A percentile compares a stretch with the other conserved stretches of the same genome.
phyloP scores from a whole-genome alignment of 345 rosid species.

The Adansonia digitata region DNA sequence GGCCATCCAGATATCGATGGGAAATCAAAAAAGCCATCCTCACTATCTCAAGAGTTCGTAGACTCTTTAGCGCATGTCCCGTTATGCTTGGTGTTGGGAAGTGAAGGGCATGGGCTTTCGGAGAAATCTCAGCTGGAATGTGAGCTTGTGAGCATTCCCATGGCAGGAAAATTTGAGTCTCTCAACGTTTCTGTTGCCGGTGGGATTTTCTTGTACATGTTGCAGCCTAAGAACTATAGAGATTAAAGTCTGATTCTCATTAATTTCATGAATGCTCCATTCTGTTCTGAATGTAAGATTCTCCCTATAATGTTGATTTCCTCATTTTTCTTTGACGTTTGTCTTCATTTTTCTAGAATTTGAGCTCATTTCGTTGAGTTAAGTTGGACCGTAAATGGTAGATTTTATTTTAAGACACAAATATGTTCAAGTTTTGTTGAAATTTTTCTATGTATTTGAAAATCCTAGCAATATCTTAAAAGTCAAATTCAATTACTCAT shows the following conservation, averaged over 20 bases:
- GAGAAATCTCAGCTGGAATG: conserved; percentile 48
- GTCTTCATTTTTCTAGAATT: neutral
- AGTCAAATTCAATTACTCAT: too few species aligned
- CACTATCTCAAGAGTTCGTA: conserved; percentile 42
- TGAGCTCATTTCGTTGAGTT: neutral
- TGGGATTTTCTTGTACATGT: conserved; percentile 75
- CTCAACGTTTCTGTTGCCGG: conserved; percentile 96
- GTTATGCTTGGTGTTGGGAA: conserved; percentile 76
- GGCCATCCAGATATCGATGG: conserved; percentile 65
- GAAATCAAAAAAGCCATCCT: conserved; percentile 33
- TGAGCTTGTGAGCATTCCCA: conserved; percentile 80
- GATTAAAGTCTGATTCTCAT: neutral
- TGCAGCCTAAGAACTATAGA: conserved; percentile 41
- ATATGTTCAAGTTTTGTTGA: too few species aligned
- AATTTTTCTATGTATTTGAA: too few species aligned
- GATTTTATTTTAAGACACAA: too few species aligned
- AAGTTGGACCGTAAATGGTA: too few species aligned
- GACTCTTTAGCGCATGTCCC: conserved; percentile 46
- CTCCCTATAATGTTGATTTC: neutral
- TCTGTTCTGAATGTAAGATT: neutral
- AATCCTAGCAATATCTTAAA: too few species aligned
- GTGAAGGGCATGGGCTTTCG: conserved; percentile 82
- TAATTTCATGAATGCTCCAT: neutral
- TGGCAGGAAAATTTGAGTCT: conserved; percentile 82
- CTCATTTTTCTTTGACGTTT: neutral